These are phyloP conservation scores for Neoboletus magnificus DNA, from an alignment of 768 basidiomycete species.

Conservation along the genomic window DNA sequence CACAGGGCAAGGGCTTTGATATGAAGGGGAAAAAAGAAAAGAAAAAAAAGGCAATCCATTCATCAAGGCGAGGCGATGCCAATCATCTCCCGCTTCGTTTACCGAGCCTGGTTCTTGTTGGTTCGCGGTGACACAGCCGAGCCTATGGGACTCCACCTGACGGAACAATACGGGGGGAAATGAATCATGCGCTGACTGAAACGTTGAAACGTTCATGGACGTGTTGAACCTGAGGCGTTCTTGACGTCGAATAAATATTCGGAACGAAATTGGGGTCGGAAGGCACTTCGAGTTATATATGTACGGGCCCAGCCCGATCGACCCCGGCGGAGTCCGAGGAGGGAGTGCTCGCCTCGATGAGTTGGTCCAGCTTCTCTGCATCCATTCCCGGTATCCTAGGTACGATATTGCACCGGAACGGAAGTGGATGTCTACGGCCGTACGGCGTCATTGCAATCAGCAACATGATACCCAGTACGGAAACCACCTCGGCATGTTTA, in stretches of 20 bases:
- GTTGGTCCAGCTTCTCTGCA: slow-evolving; percentile 6
- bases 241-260: not conserved
- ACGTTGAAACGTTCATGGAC: too few species aligned
- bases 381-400: slow-evolving; percentile 5
- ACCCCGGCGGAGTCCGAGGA: too few species aligned
- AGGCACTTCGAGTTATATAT: not conserved
- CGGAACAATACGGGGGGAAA: not conserved
- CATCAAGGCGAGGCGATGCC: not conserved
- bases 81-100: too few species aligned
- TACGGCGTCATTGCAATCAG: not conserved
- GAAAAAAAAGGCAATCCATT: not conserved
- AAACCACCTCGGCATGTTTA: not conserved
- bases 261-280: not conserved
- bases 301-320: not conserved
- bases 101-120: too few species aligned
- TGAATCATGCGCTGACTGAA: not conserved
- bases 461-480: not conserved
- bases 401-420: slow-evolving; percentile 14
- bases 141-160: too few species aligned
- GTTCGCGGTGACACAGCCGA: too few species aligned
- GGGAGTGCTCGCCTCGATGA: slow-evolving; percentile 12
- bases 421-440: slow-evolving; percentile 12
- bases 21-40: not conserved
- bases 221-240: not conserved
- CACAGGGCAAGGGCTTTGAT: not conserved